phyloP scores from a whole-genome alignment of 805 yeast genomes.

The Yarrowia deformans region DNA sequence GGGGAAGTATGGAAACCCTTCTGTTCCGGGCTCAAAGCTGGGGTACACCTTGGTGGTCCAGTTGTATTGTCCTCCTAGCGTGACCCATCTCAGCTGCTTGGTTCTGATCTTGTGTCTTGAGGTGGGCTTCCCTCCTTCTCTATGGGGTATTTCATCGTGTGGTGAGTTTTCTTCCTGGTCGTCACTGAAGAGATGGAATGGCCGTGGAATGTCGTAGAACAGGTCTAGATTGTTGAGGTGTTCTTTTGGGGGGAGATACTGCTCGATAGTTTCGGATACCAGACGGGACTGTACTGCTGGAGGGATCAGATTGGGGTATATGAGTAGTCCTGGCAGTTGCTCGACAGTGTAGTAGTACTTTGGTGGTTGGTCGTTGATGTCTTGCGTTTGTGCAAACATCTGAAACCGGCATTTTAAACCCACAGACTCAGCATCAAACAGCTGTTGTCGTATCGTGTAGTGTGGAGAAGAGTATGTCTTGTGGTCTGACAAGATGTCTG shows the following conservation, averaged over 20 bases:
- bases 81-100: conserved; percentile 55
- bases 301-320: conserved; percentile 46
- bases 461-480: conserved; percentile 21
- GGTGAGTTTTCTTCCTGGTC: neutral
- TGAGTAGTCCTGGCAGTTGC: conserved; percentile 51
- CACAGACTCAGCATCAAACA: conserved; percentile 3
- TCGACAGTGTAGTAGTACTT: conserved; percentile 42
- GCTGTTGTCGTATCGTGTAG: conserved; percentile 28
- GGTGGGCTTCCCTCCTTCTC: conserved; percentile 42
- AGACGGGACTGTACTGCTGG: conserved; percentile 48
- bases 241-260: conserved; percentile 48
- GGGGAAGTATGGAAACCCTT: conserved; percentile 51
- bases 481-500: conserved; percentile 1
- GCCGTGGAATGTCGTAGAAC: conserved; percentile 48
- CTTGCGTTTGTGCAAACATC: neutral
- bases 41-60: conserved; percentile 57
- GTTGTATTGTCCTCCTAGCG: conserved; percentile 57
- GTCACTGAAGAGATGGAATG: conserved; percentile 47
- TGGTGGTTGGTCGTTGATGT: neutral
- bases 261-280: conserved; percentile 47
- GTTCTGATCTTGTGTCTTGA: conserved; percentile 42
- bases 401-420: conserved; percentile 1
- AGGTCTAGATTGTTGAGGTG: conserved; percentile 53
- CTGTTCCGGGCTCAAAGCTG: conserved; percentile 48
- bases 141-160: conserved; percentile 27